Conservation (phyloP, 345 rosid genomes). For the Diplotaxis tenuifolia region DNA sequence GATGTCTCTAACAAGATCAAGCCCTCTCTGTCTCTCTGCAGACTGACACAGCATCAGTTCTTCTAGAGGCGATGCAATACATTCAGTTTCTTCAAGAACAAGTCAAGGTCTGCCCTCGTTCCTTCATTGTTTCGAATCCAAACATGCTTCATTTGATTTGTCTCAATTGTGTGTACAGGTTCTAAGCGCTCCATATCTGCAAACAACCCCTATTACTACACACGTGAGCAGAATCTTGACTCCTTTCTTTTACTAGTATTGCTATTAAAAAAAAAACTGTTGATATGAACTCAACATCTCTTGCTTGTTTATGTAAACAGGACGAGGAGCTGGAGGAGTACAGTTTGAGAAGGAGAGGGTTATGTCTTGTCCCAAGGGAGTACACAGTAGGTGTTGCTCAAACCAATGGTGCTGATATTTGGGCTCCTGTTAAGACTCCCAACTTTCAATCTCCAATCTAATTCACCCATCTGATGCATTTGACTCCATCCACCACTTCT, state of each 20-base stretch:
- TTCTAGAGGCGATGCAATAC: conserved; percentile 82
- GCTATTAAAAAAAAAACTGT: background rate
- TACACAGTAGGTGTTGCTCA: conserved; percentile 68
- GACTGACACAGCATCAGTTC: conserved; percentile 99
- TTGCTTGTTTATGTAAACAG: conserved; percentile 14
- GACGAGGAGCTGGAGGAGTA: conserved; percentile 64
- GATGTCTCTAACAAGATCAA: background rate
- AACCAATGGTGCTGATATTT: conserved; percentile 94
- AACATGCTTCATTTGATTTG: conserved; percentile 14
- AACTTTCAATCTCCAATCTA: background rate
- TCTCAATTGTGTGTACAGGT: conserved; percentile 45
- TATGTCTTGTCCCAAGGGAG: conserved; percentile 79
- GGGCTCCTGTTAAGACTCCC: conserved; percentile 85
- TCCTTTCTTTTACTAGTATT: background rate
- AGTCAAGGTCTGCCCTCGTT: conserved; percentile 60
- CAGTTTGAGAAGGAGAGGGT: conserved; percentile 67
- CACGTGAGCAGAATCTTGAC: conserved; percentile 47
- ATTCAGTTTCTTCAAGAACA: conserved; percentile 95
- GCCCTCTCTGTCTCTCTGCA: conserved; percentile 29
- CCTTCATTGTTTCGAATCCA: background rate
- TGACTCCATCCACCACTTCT: background rate
- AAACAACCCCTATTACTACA: conserved; percentile 40
- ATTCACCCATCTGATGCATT: conserved; percentile 13
- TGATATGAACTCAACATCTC: background rate
- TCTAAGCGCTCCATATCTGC: conserved; percentile 95